phyloP scores from a whole-genome alignment of 1,139 yeast species.

The Candida sojae region DNA sequence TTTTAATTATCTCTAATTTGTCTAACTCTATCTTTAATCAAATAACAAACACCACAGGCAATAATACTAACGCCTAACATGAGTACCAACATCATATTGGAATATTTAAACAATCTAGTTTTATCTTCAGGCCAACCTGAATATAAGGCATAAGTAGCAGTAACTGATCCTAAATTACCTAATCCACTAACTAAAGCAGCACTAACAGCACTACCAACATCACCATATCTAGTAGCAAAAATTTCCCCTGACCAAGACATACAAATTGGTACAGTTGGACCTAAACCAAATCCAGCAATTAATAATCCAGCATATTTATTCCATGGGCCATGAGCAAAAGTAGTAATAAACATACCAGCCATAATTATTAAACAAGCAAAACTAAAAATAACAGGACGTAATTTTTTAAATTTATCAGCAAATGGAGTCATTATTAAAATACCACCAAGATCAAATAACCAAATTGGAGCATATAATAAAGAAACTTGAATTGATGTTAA shows the following conservation, averaged over 20 bases:
- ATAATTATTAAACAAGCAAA: constrained; percentile 67
- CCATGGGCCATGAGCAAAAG: constrained; percentile 77
- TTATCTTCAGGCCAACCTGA: constrained; percentile 85
- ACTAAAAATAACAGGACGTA: constrained; percentile 63
- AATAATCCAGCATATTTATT: constrained; percentile 75
- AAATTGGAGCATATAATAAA: constrained; percentile 81
- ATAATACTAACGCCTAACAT: constrained; percentile 74
- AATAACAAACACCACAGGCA: constrained; percentile 38
- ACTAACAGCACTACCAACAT: constrained; percentile 81
- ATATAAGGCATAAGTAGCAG: constrained; percentile 82
- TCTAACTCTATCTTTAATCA: constrained; percentile 27
- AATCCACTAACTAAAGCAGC: constrained; percentile 83
- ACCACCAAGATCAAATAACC: constrained; percentile 85
- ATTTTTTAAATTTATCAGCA: constrained; percentile 65
- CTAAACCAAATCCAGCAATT: constrained; percentile 82
- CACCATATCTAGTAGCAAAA: constrained; percentile 71
- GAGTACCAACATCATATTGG: constrained; percentile 82
- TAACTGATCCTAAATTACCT: constrained; percentile 84
- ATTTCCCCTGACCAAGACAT: constrained; percentile 88
- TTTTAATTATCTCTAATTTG: constrained; percentile 8
- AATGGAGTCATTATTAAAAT: constrained; percentile 76
- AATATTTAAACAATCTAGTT: constrained; percentile 58
- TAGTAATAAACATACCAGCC: constrained; percentile 71
- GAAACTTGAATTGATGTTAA: constrained; percentile 71
- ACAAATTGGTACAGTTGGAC: constrained; percentile 87